Evolutionary conservation across 371 early-diverging fungal species (phyloP).

Genomic region (Batrachochytrium dendrobatidis): DNA sequence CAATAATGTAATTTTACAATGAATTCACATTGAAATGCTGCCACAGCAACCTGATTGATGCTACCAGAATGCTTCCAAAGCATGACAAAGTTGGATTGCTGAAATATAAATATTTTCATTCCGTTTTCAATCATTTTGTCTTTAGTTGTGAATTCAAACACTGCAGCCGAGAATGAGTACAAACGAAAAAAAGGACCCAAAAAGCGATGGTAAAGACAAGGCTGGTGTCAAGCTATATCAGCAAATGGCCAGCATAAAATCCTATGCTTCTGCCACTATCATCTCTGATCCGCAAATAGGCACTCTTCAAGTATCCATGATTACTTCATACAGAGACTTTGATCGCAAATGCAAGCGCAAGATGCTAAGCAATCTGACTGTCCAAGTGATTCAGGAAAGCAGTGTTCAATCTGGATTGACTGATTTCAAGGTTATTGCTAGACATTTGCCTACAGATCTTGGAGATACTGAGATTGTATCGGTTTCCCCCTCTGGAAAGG

Average conservation of each 20-base stretch:
- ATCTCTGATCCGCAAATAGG: conserved; percentile 33
- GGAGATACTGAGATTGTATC: conserved; percentile 1
- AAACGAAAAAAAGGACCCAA: too few relatives aligned
- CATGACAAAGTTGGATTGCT: too few relatives aligned
- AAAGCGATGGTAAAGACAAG: too few relatives aligned
- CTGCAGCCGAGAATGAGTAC: too few relatives aligned
- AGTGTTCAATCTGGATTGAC: not conserved
- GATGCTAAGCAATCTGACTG: not conserved
- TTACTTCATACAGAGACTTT: conserved; percentile 24
- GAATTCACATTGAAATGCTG: too few relatives aligned
- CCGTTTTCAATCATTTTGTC: too few relatives aligned
- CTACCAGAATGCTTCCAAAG: too few relatives aligned
- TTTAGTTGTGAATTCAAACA: too few relatives aligned
- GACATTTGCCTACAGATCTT: not conserved
- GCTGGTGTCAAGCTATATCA: conserved; percentile 17
- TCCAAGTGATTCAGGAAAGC: not conserved
- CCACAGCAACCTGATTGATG: too few relatives aligned
- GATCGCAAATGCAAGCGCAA: conserved; percentile 12
- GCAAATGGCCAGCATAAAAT: conserved; percentile 26
- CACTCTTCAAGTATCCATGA: conserved; percentile 36
- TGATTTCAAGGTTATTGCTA: too few relatives aligned
- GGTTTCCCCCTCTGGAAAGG: not conserved
- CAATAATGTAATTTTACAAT: too few relatives aligned
- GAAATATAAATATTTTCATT: too few relatives aligned
- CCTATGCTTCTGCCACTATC: conserved; percentile 31